phyloP scores from a whole-genome alignment of 495 filamentous ascomycete genomes.

The Saxophila tyrrhenica region DNA sequence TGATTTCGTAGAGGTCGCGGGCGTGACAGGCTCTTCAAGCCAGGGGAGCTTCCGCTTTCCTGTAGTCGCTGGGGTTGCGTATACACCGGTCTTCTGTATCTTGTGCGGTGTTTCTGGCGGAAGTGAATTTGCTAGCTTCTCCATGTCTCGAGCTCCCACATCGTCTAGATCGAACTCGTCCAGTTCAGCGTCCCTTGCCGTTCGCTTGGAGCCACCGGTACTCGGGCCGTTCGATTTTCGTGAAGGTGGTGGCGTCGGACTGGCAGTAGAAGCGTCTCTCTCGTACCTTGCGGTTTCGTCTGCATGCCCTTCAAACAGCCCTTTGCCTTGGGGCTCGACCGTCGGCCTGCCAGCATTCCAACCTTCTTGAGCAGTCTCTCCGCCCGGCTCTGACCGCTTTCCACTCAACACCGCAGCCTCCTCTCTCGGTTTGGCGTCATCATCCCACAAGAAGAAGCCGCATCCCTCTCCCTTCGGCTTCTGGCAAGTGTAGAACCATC shows the following conservation, averaged over 20 bases:
- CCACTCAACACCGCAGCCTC: constrained; percentile 42
- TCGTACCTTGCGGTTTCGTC: background rate
- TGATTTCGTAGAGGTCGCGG: background rate
- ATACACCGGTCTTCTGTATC: constrained; percentile 32
- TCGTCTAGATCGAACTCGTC: constrained; percentile 1
- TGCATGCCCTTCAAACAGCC: background rate
- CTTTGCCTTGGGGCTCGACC: background rate
- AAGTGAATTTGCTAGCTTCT: constrained; percentile 19
- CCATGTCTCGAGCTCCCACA: constrained; percentile 12
- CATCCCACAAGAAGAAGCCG: constrained; percentile 62
- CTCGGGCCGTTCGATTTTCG: background rate
- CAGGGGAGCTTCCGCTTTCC: constrained; percentile 38
- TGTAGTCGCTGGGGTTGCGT: constrained; percentile 35
- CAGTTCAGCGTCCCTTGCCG: background rate
- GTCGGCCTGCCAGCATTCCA: constrained; percentile 8
- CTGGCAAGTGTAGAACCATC: constrained; percentile 53
- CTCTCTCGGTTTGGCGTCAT: constrained; percentile 48
- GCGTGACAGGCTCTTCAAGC: constrained; percentile 19
- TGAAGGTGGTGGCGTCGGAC: constrained; percentile 5
- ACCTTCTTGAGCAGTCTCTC: constrained; percentile 8
- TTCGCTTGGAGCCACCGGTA: constrained; percentile 6
- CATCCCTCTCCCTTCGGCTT: constrained; percentile 41
- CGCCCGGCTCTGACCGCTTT: constrained; percentile 28
- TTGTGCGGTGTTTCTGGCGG: constrained; percentile 38
- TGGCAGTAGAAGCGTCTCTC: constrained; percentile 4